Base-by-base conservation (phyloP, 768 basidiomycete genomes). In the Mycena leptocephala region DNA sequence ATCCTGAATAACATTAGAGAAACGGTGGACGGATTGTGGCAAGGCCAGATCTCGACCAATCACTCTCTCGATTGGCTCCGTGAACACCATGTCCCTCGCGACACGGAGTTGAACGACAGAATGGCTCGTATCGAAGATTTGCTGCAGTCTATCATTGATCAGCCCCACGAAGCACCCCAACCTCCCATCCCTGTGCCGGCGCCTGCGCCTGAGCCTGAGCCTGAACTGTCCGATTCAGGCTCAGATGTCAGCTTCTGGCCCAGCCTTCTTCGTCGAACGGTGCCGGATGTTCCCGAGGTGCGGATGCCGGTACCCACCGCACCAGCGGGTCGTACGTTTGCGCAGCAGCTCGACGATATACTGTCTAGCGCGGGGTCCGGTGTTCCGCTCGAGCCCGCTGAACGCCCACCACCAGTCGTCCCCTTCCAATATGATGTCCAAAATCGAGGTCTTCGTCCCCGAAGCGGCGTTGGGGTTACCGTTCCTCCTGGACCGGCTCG, bases 31-130 rank as follows among this genome's bases (percentile, higher is more conserved):
- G 90, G 89, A 11, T 82, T 98, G 26, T 87, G 91, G 83, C 88
- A 94, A 61, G 91, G 89, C 7, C 95, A 97, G 82, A 79, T 83
- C 0, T 85, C 89, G 0, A 90, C 93, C 9, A 92, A 92, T 65
- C 88, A 90, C 35, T 85, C 92, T 74, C 83, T 97, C 41, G 91
- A 94, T 70, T 90, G 93, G 30, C 85, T 97, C 67, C 89, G 90
- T 24, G 87, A 89, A 35, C 88, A 89, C 24, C 83, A 87, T 56
- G 76, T 81, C n/a, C 84, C 85, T 8, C 82, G 79, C 28, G 86
- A 88, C 33, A 87, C 80, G 65, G 90, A 80, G 67, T 76, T 90
- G 56, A 75, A 83, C 24, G 85, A 87, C 61, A 87, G 89, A 22
- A 77, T 92, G 55, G 74, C 78, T 32, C 84, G 88, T 9, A 89